Evolutionary conservation across 2,329 filamentous ascomycete species (phyloP).

Genomic region (Aspergillus bombycis): DNA sequence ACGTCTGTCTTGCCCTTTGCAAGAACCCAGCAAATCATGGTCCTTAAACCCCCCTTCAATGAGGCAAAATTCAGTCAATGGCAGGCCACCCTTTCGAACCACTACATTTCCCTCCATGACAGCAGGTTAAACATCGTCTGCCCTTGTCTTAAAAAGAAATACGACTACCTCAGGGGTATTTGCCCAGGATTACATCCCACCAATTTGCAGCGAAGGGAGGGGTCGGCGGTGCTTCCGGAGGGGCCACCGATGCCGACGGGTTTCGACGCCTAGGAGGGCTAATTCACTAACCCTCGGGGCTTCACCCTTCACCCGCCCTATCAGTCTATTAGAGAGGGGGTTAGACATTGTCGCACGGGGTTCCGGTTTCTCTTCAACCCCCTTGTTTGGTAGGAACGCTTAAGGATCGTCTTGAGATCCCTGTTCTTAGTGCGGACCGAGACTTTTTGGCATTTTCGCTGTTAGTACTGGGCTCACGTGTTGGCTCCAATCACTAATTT

Average conservation of each 20-base stretch:
- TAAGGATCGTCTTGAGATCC: background rate
- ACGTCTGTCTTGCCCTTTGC: constrained; percentile 16
- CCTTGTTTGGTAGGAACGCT: background rate
- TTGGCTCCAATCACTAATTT: background rate
- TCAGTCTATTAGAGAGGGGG: background rate
- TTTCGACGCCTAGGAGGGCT: constrained; percentile 15
- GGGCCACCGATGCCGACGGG: constrained; percentile 21
- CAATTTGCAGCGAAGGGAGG: constrained; percentile 23
- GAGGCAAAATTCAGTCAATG: constrained; percentile 10
- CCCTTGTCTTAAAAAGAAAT: constrained; percentile 12
- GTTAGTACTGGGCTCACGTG: constrained; percentile 7
- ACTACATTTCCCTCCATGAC: background rate
- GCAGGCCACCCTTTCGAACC: constrained; percentile 1
- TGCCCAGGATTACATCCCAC: constrained; percentile 19
- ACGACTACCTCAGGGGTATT: constrained; percentile 7
- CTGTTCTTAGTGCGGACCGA: background rate
- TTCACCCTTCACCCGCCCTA: background rate
- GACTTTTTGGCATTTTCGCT: background rate
- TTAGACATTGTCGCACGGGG: background rate
- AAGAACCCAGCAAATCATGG: constrained; percentile 18
- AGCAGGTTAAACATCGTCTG: background rate
- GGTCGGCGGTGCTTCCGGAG: constrained; percentile 21
- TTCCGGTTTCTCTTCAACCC: background rate
- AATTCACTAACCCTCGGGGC: constrained; percentile 8
- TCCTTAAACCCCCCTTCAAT: constrained; percentile 13